Conservation (phyloP, 768 basidiomycete genomes). For the Tubosaeta sp. region DNA sequence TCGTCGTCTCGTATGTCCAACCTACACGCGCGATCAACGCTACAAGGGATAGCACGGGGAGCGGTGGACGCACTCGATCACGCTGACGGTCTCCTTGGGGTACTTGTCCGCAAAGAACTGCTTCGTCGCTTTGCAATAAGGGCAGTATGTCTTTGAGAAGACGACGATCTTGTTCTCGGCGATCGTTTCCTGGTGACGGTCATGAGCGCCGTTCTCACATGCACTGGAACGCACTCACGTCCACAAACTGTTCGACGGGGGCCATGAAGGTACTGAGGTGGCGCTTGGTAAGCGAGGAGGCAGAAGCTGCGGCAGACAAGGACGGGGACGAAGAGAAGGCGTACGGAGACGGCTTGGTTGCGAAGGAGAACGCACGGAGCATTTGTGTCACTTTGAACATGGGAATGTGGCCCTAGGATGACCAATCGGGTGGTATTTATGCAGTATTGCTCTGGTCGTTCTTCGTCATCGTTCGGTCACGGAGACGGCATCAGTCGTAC, state of each 20-base stretch:
- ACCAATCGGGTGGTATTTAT: not conserved
- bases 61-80: slow-evolving; percentile 44
- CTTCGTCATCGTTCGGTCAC: not conserved
- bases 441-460: not conserved
- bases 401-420: not conserved
- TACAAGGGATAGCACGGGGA: not conserved
- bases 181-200: slow-evolving; percentile 44
- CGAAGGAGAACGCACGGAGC: slow-evolving; percentile 18
- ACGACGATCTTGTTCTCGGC: slow-evolving; percentile 48
- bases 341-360: slow-evolving; percentile 6
- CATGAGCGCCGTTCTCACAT: slow-evolving; percentile 13
- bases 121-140: slow-evolving; percentile 50
- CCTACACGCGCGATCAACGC: slow-evolving; percentile 25
- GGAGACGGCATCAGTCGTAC: not conserved
- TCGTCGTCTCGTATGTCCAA: slow-evolving; percentile 60
- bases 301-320: slow-evolving; percentile 27
- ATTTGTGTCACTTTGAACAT: slow-evolving; percentile 14
- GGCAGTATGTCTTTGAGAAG: slow-evolving; percentile 59
- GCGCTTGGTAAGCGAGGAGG: slow-evolving; percentile 19
- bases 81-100: slow-evolving; percentile 33
- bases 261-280: slow-evolving; percentile 17
- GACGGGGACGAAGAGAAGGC: not conserved
- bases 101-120: slow-evolving; percentile 38
- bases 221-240: slow-evolving; percentile 27
- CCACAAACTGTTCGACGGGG: slow-evolving; percentile 36